These are phyloP conservation scores for Rhodotorula paludigena DNA, from an alignment of 768 basidiomycete species.

Conservation along the genomic window DNA sequence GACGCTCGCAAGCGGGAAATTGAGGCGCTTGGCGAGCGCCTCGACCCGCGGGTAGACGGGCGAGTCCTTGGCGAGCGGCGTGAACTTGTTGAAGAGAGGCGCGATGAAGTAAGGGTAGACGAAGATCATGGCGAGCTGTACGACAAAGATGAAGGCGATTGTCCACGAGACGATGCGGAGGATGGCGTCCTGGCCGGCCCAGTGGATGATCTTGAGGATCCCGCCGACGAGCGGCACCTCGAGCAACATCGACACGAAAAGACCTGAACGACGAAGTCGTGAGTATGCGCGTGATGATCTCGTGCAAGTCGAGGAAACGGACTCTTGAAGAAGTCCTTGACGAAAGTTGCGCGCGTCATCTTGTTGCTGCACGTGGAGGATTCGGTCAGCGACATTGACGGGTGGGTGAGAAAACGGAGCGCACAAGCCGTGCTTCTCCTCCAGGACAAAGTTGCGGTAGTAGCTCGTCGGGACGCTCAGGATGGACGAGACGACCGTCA, in stretches of 20 bases:
- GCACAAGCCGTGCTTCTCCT: conserved; percentile 77
- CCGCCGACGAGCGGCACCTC: conserved; percentile 79
- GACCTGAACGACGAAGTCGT: not conserved
- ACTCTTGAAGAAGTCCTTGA: conserved; percentile 72
- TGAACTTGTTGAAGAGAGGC: conserved; percentile 95
- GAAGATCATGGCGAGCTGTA: conserved; percentile 67
- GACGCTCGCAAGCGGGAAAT: conserved; percentile 87
- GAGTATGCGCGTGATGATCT: not conserved
- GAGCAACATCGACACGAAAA: conserved; percentile 52
- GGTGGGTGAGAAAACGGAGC: not conserved
- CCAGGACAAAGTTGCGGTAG: conserved; percentile 88
- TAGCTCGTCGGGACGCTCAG: conserved; percentile 69
- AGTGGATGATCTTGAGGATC: conserved; percentile 83
- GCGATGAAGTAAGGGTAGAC: conserved; percentile 75
- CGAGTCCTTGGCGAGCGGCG: conserved; percentile 71
- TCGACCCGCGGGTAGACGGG: conserved; percentile 53
- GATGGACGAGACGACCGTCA: conserved; percentile 57
- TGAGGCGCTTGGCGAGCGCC: conserved; percentile 67
- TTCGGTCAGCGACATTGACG: too few relatives aligned
- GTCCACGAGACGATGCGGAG: conserved; percentile 65
- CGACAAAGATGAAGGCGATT: conserved; percentile 78
- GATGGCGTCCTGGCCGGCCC: conserved; percentile 60
- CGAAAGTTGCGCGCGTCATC: conserved; percentile 66
- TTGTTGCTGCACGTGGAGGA: conserved; percentile 59
- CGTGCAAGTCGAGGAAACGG: conserved; percentile 50